Evolutionary conservation across 768 basidiomycete species (phyloP), one percentile per base, ranked within the genome.

Genomic region (Epithele typhae): DNA sequence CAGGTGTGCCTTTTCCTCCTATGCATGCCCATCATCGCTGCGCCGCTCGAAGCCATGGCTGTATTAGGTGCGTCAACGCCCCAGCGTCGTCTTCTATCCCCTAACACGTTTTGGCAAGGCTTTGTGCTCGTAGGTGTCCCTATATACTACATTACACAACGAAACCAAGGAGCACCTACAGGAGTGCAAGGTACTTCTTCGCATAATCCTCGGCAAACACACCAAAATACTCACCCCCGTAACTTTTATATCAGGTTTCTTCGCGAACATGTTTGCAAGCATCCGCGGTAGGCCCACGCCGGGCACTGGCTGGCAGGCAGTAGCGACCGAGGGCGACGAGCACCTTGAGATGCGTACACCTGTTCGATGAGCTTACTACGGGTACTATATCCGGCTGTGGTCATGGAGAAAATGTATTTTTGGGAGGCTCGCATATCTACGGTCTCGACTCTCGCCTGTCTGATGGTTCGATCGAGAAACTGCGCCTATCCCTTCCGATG

Each of bases 11-110:
- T 92, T 41, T 94, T 94, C 68, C 72, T 98, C 43, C 71, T 99
- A 9, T 87, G 84, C 58, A 95, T 99, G 91, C 93, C 94, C 2
- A 74, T 95, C 41, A 84, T 94, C 46, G 95, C 95, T 3, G 93
- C 94, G 18, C 95, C 95, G 6, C 68, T 84, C 12, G 87, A 95
- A 62, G 92, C 94, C 0, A 63, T 89, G 5, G 83, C 92, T 7
- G 94, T 92, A 5, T 73, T 96, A 46, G 85, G 92, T 93, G 56
- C 47, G 78, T 68, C 18, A 1, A 34, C 24, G 33, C 38, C n/a
- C 25, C 51, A 36, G n/a, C 35, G 37, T 34, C 18, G 27, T 22
- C n/a, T 42, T 48, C 22, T 32, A 32, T 15, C 30, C 15, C 30
- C 9, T 9, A 32, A 9, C 15, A 32, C 30, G 9, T 15, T 9